These are phyloP conservation scores for Pilobolus umbonatus DNA, from an alignment of 192 early-diverging fungal genomes.

Conservation along the genomic window DNA sequence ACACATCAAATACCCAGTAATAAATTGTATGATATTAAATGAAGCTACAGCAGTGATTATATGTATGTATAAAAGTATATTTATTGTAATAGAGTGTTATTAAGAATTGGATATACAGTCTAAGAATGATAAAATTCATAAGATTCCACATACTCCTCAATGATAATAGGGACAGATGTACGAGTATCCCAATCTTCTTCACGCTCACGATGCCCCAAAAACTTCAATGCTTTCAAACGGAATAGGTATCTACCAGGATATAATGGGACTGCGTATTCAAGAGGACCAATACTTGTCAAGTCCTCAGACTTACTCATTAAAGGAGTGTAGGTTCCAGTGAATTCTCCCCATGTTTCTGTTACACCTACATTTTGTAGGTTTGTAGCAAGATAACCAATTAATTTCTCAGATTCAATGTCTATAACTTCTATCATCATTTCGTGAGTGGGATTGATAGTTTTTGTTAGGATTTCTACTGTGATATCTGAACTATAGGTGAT, in stretches of 20 bases:
- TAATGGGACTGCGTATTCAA: slow-evolving; percentile 3
- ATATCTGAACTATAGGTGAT: slow-evolving; percentile 3
- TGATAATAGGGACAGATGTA: no score
- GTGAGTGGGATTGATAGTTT: slow-evolving; percentile 18
- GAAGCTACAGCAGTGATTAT: no score
- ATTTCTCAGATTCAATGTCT: slow-evolving; percentile 9
- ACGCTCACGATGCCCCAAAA: slow-evolving; percentile 27
- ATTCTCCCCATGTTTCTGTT: slow-evolving; percentile 23
- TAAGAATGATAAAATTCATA: no score
- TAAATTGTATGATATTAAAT: no score
- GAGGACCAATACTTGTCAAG: not conserved
- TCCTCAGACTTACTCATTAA: slow-evolving; percentile 20
- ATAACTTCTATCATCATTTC: slow-evolving; percentile 21
- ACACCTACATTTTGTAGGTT: slow-evolving; percentile 9
- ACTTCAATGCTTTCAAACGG: slow-evolving; percentile 25
- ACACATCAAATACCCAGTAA: no score
- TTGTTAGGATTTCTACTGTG: slow-evolving; percentile 4
- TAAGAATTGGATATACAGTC: no score
- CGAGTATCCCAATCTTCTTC: slow-evolving; percentile 15
- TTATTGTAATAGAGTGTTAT: no score
- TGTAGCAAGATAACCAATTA: slow-evolving; percentile 12
- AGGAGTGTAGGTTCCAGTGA: not conserved
- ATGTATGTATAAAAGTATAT: no score
- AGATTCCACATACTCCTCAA: no score
- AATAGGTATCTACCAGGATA: slow-evolving; percentile 23